These are phyloP conservation scores for Dactylellina haptotyla DNA, from an alignment of 2,329 filamentous ascomycete genomes.

Conservation along the genomic window DNA sequence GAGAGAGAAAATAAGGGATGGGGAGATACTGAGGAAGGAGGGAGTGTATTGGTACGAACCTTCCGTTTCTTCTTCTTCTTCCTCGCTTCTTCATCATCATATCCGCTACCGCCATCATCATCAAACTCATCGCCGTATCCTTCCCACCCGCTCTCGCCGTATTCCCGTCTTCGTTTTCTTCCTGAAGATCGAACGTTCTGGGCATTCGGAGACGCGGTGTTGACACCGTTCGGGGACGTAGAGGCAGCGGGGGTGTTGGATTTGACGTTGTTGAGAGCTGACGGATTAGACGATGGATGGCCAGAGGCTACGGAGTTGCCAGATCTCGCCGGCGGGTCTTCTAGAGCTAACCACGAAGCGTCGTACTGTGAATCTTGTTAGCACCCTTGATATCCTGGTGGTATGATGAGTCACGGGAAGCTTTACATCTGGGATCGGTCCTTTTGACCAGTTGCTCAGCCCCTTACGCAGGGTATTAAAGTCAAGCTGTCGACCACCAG, in stretches of 20 bases:
- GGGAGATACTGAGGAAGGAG: too few relatives aligned
- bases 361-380: slow-evolving; percentile 56
- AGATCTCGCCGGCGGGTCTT: slow-evolving; percentile 55
- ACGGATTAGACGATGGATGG: slow-evolving; percentile 29
- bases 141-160: slow-evolving; percentile 54
- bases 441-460: slow-evolving; percentile 50
- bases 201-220: slow-evolving; percentile 50
- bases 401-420: background rate
- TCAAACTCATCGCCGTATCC: slow-evolving; percentile 64
- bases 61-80: slow-evolving; percentile 56
- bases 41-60: slow-evolving; percentile 20
- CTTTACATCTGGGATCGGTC: slow-evolving; percentile 50
- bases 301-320: slow-evolving; percentile 37
- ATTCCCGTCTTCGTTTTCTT: slow-evolving; percentile 46
- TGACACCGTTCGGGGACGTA: slow-evolving; percentile 42
- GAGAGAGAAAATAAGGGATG: slow-evolving; percentile 18
- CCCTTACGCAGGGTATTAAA: slow-evolving; percentile 49
- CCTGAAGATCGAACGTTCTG: slow-evolving; percentile 43
- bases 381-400: background rate
- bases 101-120: slow-evolving; percentile 62
- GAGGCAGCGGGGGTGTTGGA: slow-evolving; percentile 36
- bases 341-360: slow-evolving; percentile 57
- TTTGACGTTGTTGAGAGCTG: slow-evolving; percentile 42
- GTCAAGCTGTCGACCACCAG: slow-evolving; percentile 38
- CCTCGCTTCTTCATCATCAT: slow-evolving; percentile 61